Evolutionary conservation across 108 stramenopile genomes (phyloP).

Genomic region (Cyclotella baltica): DNA sequence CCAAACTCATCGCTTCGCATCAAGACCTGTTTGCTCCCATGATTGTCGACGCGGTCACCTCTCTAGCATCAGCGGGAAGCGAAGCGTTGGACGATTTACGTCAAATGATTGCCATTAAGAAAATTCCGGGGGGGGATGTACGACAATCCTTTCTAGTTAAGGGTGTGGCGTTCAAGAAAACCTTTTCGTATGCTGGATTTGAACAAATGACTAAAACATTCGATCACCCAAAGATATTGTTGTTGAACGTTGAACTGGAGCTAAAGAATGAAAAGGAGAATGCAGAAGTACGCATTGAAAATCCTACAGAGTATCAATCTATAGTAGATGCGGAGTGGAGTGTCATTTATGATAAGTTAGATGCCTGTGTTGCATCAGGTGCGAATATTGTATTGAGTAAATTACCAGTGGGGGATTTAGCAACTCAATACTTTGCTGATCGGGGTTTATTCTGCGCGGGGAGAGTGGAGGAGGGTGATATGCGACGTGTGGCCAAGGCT

Average conservation of each 20-base stretch:
- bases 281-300: slow-evolving; percentile 98
- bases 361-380: slow-evolving; percentile 90
- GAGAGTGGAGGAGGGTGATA: slow-evolving; percentile 95
- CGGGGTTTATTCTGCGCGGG: slow-evolving; percentile 97
- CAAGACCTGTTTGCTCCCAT: slow-evolving; percentile 98
- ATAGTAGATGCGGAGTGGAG: slow-evolving; percentile 99
- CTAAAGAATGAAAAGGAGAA: slow-evolving; percentile 99
- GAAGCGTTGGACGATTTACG: slow-evolving; percentile 80
- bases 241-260: slow-evolving; percentile 99
- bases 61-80: slow-evolving; percentile 61
- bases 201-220: slow-evolving; percentile 99
- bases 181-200: slow-evolving; percentile 99
- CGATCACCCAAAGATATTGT: slow-evolving; percentile 87
- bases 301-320: slow-evolving; percentile 96
- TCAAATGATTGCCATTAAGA: slow-evolving; percentile 95
- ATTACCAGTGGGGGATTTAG: slow-evolving; percentile 98
- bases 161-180: slow-evolving; percentile 99
- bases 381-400: slow-evolving; percentile 97
- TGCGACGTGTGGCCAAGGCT: slow-evolving; percentile 96
- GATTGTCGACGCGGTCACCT: slow-evolving; percentile 95
- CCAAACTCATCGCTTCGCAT: slow-evolving; percentile 96
- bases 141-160: slow-evolving; percentile 95
- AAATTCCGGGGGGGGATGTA: slow-evolving; percentile 96
- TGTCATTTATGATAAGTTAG: slow-evolving; percentile 99
- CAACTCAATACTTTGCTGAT: slow-evolving; percentile 99